Base-by-base conservation (phyloP, 1,284 basidiomycete genomes). In the Cryptococcus maquisensis region DNA sequence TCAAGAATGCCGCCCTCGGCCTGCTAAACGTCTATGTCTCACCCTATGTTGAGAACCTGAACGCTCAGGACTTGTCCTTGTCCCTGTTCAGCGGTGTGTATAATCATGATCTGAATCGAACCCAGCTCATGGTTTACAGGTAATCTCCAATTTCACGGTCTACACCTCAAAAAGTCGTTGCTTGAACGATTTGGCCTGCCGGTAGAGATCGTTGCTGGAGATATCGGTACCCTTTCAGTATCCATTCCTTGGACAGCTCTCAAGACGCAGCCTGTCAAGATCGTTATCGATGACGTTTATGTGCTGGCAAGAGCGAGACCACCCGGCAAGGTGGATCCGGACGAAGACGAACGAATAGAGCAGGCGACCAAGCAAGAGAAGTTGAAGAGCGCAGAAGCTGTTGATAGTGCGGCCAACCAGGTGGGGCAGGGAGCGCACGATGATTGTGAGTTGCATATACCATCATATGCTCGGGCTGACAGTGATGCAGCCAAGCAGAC, bases 231-330 rank as follows among this genome's bases (percentile, higher is more conserved):
- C 62, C 86, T 98, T 57, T 91, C 90, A 0, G 79, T 98, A 12
- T 90, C 88, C 16, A 84, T 99, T n/a, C 90, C 96, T 57, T 98
- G 94, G 92, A 86, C 89, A 76, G 91, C 93, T 66, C 80, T 98
- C 59, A 90, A 90, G 51, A 94, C 88, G 65, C 90, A 90, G 69
- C 95, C 96, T 1, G 92, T 95, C 32, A 88, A 93, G 66, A 84
- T 98, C 55, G 78, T 88, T 53, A 84, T 99, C 57, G 93, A 98
- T 75, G 92, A 99, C 75, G 88, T 98, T 47, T 96, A 93, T 73
- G 83, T 98, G 20, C 85, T 99, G 49, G 73, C 73, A 18, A 60
- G 69, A 52, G 71, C 70, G 7, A 58, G 69, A 41, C 71, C 75
- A 9, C 63, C 62, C 28, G 64, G 65, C 4, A 71, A 81, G 52